phyloP scores from a whole-genome alignment of 495 filamentous ascomycete genomes.

The Penicillium alfredii region DNA sequence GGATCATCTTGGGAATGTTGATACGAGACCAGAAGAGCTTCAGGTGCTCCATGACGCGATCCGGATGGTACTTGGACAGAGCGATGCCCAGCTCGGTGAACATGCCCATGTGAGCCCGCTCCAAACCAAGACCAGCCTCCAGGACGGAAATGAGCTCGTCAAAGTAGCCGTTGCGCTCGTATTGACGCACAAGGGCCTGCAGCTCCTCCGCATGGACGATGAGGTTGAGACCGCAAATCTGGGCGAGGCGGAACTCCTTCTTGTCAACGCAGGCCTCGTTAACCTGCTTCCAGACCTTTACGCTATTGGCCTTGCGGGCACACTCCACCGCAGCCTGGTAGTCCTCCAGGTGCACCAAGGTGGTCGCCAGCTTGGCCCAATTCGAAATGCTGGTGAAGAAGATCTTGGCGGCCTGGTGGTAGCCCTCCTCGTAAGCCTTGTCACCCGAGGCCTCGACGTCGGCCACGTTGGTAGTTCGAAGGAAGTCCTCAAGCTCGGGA shows the following conservation, averaged over 20 bases:
- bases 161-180: conserved; percentile 96
- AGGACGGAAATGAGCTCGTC: conserved; percentile 93
- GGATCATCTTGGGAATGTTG: conserved; percentile 98
- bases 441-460: conserved; percentile 94
- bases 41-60: conserved; percentile 96
- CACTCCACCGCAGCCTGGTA: conserved; percentile 99
- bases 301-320: conserved; percentile 97
- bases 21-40: conserved; percentile 98
- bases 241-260: conserved; percentile 98
- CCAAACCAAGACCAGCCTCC: conserved; percentile 91
- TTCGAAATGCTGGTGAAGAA: conserved; percentile 98
- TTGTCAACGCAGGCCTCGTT: conserved; percentile 94
- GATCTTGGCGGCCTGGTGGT: conserved; percentile 95
- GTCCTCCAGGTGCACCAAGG: conserved; percentile 89
- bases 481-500: conserved; percentile 91
- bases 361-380: conserved; percentile 98
- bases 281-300: conserved; percentile 99
- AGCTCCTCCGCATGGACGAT: conserved; percentile 98
- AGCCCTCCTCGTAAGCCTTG: conserved; percentile 92
- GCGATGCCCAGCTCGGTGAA: conserved; percentile 96
- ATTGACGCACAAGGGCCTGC: conserved; percentile 87
- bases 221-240: conserved; percentile 98
- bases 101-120: conserved; percentile 90
- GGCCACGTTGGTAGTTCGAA: conserved; percentile 89
- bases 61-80: conserved; percentile 92